These are phyloP conservation scores for Camellia granthamiana DNA, from an alignment of 148 eudicot species.

Conservation along the genomic window DNA sequence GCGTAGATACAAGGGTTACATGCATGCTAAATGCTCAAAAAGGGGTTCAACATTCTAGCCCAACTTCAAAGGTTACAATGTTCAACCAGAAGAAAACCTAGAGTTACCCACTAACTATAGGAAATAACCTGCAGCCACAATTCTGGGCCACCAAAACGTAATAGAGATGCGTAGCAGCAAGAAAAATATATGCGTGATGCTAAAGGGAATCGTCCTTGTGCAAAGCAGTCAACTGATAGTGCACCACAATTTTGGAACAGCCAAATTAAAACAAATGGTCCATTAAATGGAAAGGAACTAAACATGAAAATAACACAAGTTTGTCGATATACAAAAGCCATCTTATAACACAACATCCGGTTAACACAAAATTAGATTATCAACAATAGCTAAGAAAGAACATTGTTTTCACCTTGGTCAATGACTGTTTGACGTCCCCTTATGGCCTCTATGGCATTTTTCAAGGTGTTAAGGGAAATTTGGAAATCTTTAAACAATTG, in stretches of 20 bases:
- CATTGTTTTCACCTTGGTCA: slow-evolving; percentile 65
- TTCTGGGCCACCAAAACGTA: neutral
- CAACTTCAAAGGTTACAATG: neutral
- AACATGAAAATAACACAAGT: neutral
- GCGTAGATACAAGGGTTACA: neutral
- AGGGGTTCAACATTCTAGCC: neutral
- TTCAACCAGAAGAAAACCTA: neutral
- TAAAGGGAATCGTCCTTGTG: neutral
- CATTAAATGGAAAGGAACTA: neutral
- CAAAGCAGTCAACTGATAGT: neutral
- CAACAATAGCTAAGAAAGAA: neutral
- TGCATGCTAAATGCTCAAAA: neutral
- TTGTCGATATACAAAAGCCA: neutral
- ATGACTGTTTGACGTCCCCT: slow-evolving; percentile 86
- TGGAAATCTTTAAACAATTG: slow-evolving; percentile 81
- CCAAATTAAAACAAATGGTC: neutral
- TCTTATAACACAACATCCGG: neutral
- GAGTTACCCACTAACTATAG: neutral
- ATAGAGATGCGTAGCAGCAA: too few relatives aligned
- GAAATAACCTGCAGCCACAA: neutral
- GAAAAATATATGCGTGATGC: neutral
- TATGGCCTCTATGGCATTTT: slow-evolving; percentile 64
- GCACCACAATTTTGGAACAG: neutral
- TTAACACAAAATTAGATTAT: neutral
- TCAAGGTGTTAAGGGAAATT: slow-evolving; percentile 49